Evolutionary conservation across 2,329 filamentous ascomycete species (phyloP).

Genomic region (Cladophialophora carrionii): DNA sequence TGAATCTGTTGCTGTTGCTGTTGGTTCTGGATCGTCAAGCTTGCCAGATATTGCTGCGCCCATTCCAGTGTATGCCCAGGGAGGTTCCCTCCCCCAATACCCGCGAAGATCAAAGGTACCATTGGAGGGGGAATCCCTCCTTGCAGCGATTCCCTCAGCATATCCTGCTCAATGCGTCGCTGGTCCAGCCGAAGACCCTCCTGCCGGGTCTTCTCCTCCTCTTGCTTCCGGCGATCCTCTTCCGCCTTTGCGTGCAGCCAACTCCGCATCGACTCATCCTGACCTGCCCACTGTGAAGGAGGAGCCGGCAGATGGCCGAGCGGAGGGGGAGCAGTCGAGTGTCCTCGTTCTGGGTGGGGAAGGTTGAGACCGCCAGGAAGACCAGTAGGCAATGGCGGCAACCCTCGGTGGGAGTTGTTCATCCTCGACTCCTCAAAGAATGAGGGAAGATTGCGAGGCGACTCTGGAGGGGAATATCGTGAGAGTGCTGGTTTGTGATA

Average conservation of each 20-base stretch:
- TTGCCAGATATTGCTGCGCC: conserved; percentile 67
- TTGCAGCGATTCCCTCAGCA: conserved; percentile 68
- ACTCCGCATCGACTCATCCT: conserved; percentile 70
- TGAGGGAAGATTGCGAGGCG: conserved; percentile 42
- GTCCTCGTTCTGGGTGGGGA: conserved; percentile 36
- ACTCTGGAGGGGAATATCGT: conserved; percentile 48
- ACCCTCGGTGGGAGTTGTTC: conserved; percentile 69
- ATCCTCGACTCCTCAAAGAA: conserved; percentile 54
- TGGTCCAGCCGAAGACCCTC: conserved; percentile 72
- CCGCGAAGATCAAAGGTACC: conserved; percentile 74
- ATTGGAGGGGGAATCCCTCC: conserved; percentile 74
- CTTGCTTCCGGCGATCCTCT: conserved; percentile 72
- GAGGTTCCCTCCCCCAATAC: conserved; percentile 67
- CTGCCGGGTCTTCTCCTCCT: conserved; percentile 69
- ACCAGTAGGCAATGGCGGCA: conserved; percentile 53
- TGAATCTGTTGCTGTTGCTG: conserved; percentile 47
- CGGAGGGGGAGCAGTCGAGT: conserved; percentile 41
- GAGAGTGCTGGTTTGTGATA: conserved; percentile 46
- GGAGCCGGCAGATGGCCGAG: conserved; percentile 64
- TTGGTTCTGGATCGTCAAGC: conserved; percentile 47
- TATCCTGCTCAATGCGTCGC: conserved; percentile 71
- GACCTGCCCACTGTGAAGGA: conserved; percentile 67
- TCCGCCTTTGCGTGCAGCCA: conserved; percentile 74
- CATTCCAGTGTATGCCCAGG: conserved; percentile 67
- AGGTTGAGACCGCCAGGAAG: conserved; percentile 57